phyloP scores from a whole-genome alignment of 2,329 filamentous ascomycete species.

The Pseudocercospora fuligena region DNA sequence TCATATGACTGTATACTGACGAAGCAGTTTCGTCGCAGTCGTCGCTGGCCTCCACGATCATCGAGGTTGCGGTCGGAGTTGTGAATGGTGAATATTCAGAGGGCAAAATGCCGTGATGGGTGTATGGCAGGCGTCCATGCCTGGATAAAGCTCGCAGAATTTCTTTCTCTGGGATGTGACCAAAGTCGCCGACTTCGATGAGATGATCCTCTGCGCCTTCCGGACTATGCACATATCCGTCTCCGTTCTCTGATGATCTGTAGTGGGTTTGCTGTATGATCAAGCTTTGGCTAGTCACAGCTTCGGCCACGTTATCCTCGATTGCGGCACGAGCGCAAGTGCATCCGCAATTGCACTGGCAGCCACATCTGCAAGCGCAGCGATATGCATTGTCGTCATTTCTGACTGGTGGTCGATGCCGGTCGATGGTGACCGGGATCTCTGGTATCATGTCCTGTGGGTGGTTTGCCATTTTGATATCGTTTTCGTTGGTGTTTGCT shows the following conservation, averaged over 20 bases:
- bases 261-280: not conserved
- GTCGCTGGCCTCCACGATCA: not conserved
- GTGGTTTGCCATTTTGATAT: not conserved
- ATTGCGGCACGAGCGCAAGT: not conserved
- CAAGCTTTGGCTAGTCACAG: not conserved
- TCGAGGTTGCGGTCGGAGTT: not conserved
- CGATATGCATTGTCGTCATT: constrained; percentile 1
- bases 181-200: constrained; percentile 20
- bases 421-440: not conserved
- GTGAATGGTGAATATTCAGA: not conserved
- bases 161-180: not conserved
- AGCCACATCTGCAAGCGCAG: not conserved
- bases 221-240: constrained; percentile 3
- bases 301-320: too few relatives aligned
- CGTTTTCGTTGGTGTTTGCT: not conserved
- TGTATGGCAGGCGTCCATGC: constrained; percentile 11
- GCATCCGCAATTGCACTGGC: not conserved
- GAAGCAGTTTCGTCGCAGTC: not conserved
- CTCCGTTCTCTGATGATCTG: not conserved
- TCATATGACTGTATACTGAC: not conserved
- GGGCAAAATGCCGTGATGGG: not conserved
- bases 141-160: constrained; percentile 6
- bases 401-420: not conserved
- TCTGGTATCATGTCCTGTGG: not conserved
- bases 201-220: constrained; percentile 15